These are phyloP conservation scores for Mortierella sp. DNA, from an alignment of 371 early-diverging fungal genomes.

Conservation along the genomic window DNA sequence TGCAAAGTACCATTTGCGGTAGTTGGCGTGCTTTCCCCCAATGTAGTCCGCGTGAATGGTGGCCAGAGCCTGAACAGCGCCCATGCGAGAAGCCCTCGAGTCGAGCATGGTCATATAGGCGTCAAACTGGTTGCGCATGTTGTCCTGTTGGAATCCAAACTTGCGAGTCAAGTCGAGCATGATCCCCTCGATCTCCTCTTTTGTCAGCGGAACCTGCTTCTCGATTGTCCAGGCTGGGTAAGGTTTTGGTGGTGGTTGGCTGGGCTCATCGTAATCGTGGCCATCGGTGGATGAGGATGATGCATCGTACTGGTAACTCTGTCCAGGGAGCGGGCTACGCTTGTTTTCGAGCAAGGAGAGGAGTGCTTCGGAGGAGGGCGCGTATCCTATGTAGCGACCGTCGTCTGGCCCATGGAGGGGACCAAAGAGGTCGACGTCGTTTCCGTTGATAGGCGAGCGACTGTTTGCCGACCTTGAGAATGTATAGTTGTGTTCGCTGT, in stretches of 20 bases:
- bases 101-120: slow-evolving; percentile 87
- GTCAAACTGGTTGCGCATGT: slow-evolving; percentile 81
- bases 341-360: slow-evolving; percentile 80
- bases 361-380: slow-evolving; percentile 83
- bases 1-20: slow-evolving; percentile 90
- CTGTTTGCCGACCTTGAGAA: slow-evolving; percentile 61
- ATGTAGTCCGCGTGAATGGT: slow-evolving; percentile 90
- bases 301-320: slow-evolving; percentile 38
- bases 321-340: slow-evolving; percentile 62
- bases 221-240: slow-evolving; percentile 82
- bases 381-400: slow-evolving; percentile 80
- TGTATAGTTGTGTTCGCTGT: slow-evolving; percentile 60
- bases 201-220: slow-evolving; percentile 73
- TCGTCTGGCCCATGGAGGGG: slow-evolving; percentile 72
- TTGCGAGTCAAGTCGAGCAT: slow-evolving; percentile 72
- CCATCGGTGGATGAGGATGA: slow-evolving; percentile 23
- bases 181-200: slow-evolving; percentile 75
- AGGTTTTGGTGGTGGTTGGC: slow-evolving; percentile 56
- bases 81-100: slow-evolving; percentile 86
- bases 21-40: slow-evolving; percentile 89
- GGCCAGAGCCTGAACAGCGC: slow-evolving; percentile 79
- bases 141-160: slow-evolving; percentile 90
- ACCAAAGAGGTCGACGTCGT: slow-evolving; percentile 76
- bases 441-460: slow-evolving; percentile 35
- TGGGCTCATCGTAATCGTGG: slow-evolving; percentile 18